phyloP scores from a whole-genome alignment of 228 moss, liverwort and hornwort genomes.

The Sphagnum magellanicum region DNA sequence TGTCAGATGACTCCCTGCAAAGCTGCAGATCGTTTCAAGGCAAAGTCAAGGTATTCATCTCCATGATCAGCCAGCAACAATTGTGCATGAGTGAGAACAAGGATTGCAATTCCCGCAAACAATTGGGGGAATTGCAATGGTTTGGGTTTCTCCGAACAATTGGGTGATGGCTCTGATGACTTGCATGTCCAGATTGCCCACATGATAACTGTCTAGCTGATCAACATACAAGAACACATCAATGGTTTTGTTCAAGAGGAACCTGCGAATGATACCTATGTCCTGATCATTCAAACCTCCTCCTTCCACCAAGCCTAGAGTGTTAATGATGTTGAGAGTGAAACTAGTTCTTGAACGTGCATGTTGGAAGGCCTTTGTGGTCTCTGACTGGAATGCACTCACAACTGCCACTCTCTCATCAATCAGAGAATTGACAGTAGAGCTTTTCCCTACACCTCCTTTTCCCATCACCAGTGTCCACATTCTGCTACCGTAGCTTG shows the following conservation, averaged over 20 bases:
- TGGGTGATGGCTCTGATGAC: slow-evolving; percentile 50
- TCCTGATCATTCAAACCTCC: slow-evolving; percentile 59
- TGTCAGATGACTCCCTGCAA: slow-evolving; percentile 39
- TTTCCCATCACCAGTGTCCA: slow-evolving; percentile 57
- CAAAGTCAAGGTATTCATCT: slow-evolving; percentile 45
- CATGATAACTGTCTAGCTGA: slow-evolving; percentile 64
- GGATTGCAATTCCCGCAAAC: slow-evolving; percentile 26
- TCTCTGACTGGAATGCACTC: slow-evolving; percentile 59
- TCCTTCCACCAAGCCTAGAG: slow-evolving; percentile 59
- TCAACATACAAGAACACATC: slow-evolving; percentile 61
- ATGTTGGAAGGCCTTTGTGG: slow-evolving; percentile 52
- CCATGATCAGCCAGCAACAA: slow-evolving; percentile 44
- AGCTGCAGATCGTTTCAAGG: slow-evolving; percentile 47
- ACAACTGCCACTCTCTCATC: slow-evolving; percentile 59
- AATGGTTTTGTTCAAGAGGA: slow-evolving; percentile 52
- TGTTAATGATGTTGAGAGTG: slow-evolving; percentile 52
- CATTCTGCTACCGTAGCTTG: slow-evolving; percentile 50
- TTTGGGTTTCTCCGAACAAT: slow-evolving; percentile 24
- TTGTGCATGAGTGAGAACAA: slow-evolving; percentile 66
- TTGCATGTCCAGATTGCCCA: slow-evolving; percentile 64
- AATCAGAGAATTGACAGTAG: slow-evolving; percentile 64
- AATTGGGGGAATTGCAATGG: slow-evolving; percentile 24
- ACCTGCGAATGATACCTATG: slow-evolving; percentile 55
- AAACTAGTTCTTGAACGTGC: slow-evolving; percentile 54
- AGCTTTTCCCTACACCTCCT: slow-evolving; percentile 74